Evolutionary conservation across 1,139 yeast species (phyloP), one percentile per base, ranked within the genome.

Genomic region (Sugiyamaella sp.): DNA sequence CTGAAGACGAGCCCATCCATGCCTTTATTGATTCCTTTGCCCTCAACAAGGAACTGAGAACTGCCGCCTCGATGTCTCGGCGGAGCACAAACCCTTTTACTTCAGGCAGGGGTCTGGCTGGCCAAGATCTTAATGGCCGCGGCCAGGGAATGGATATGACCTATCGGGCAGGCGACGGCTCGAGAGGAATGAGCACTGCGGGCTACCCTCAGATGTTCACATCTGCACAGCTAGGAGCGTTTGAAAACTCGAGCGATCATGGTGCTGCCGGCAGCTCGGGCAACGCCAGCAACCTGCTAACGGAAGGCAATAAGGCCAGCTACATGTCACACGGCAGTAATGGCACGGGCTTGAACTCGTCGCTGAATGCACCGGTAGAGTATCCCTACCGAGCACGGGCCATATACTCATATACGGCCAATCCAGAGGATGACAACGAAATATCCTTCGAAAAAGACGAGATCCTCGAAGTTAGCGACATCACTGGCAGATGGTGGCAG

Each of bases 401-500:
- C 0, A 76, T 91, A 51, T 93, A 89, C 69, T 79, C 86, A 53
- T 93, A 93, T 69, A 85, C 83, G 55, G 97, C 98, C n/a, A 89
- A 87, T 65, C 95, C 95, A 2, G 95, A 87, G 53, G 99, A 93
- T 71, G 89, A 87, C 57, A 93, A 93, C 67, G 99, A 93, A 72
- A 81, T 93, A 41, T 86, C 96, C 4, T 93, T 93, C 67, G 82
- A 80, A 57, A 90, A 91, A 71, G 97, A 93, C 57, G 99, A 93
- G 70, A 76, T 90, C 24, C 79, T 93, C 68, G 91, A 87, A 64
- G 96, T 93, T 45, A 90, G 89, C 64, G 98, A 93, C 67, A 88
- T 89, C 56, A 89, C 89, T 61, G 97, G 98, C 51, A 86, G 95
- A 74, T 93, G 99, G 99, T 93, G 98, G 98, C 97, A 90, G 72